phyloP scores from a whole-genome alignment of 2,329 filamentous ascomycete species.

The Phialemonium atrogriseum region DNA sequence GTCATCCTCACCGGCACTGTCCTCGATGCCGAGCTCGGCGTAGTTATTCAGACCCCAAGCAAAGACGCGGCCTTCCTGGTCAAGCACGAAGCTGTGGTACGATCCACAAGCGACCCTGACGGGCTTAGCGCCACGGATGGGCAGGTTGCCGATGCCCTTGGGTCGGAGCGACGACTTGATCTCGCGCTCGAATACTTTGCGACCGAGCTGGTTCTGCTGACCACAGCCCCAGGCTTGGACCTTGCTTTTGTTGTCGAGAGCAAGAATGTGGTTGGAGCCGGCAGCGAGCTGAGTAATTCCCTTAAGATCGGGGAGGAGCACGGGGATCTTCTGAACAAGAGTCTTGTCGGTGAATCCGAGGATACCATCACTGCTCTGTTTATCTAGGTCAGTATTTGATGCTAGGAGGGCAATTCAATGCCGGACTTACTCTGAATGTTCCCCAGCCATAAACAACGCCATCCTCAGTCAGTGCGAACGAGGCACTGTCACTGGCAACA shows the following conservation, averaged over 20 bases:
- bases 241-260: slow-evolving; percentile 55
- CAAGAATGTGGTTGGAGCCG: slow-evolving; percentile 64
- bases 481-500: slow-evolving; percentile 65
- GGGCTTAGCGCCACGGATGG: slow-evolving; percentile 48
- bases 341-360: slow-evolving; percentile 22
- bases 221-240: slow-evolving; percentile 66
- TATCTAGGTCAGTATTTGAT: slow-evolving; percentile 6
- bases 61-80: slow-evolving; percentile 62
- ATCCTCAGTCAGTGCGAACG: slow-evolving; percentile 66
- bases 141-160: slow-evolving; percentile 22
- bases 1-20: slow-evolving; percentile 57
- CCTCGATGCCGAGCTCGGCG: slow-evolving; percentile 61
- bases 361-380: slow-evolving; percentile 39
- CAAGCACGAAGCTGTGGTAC: slow-evolving; percentile 77
- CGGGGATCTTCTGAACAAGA: slow-evolving; percentile 37
- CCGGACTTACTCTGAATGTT: slow-evolving; percentile 53
- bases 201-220: slow-evolving; percentile 56
- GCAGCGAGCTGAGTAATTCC: slow-evolving; percentile 57
- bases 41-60: slow-evolving; percentile 86
- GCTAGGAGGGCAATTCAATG: background rate
- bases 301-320: slow-evolving; percentile 53
- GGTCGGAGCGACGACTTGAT: slow-evolving; percentile 23
- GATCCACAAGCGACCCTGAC: slow-evolving; percentile 58
- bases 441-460: slow-evolving; percentile 79
- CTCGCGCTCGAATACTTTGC: slow-evolving; percentile 52